These are phyloP conservation scores for Pezicula neosporulosa DNA, from an alignment of 2,329 filamentous ascomycete genomes.

Conservation along the genomic window DNA sequence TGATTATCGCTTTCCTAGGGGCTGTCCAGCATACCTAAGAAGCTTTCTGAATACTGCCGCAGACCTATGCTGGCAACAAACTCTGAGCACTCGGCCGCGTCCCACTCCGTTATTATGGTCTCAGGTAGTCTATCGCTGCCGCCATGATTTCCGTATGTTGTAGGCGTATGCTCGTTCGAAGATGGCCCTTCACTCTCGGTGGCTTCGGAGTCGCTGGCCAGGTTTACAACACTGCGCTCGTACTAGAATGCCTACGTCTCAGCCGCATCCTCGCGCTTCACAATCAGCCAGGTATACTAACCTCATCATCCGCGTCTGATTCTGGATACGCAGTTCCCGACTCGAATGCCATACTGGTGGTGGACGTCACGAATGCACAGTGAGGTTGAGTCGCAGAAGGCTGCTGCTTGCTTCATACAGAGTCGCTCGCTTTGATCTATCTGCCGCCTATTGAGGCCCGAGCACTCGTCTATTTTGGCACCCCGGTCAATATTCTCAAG, in stretches of 20 bases:
- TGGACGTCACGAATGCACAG: not conserved
- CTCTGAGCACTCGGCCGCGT: slow-evolving; percentile 83
- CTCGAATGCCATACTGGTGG: slow-evolving; percentile 49
- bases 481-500: not conserved
- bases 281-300: not conserved
- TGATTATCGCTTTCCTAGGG: slow-evolving; percentile 1
- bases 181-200: slow-evolving; percentile 71
- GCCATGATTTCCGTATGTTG: slow-evolving; percentile 67
- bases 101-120: slow-evolving; percentile 77
- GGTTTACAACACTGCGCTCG: slow-evolving; percentile 66
- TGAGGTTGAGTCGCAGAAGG: not conserved
- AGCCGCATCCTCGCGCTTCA: not conserved
- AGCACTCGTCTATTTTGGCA: too few species aligned
- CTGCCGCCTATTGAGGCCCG: not conserved
- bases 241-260: slow-evolving; percentile 37
- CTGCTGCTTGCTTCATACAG: not conserved
- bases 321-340: slow-evolving; percentile 71
- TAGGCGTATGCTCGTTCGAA: slow-evolving; percentile 69
- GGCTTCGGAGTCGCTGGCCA: slow-evolving; percentile 62
- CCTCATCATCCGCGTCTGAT: slow-evolving; percentile 76
- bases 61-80: slow-evolving; percentile 79
- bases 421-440: not conserved
- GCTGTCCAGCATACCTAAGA: slow-evolving; percentile 63
- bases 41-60: slow-evolving; percentile 76
- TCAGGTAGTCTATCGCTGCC: slow-evolving; percentile 66